A percentile compares a stretch with the other conserved stretches of the same genome.
phyloP scores from a whole-genome alignment of 1,284 basidiomycete species.

The Ceratorhiza oryzae-sativae region DNA sequence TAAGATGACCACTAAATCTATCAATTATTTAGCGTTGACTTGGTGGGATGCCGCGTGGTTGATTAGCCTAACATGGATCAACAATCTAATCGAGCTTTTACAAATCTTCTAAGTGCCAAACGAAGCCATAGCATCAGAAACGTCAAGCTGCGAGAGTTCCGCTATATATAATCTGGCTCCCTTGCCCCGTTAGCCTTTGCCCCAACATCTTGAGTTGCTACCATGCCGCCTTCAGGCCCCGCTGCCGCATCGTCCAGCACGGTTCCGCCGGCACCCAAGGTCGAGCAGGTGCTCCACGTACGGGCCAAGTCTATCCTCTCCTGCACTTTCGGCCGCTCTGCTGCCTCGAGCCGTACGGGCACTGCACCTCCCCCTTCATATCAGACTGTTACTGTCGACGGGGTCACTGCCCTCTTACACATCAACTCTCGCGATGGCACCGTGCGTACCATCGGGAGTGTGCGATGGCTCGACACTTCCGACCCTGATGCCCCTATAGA shows the following conservation, averaged over 20 bases:
- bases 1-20: neutral
- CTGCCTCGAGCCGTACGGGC: constrained; percentile 10
- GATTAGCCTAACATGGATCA: neutral
- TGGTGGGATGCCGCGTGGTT: neutral
- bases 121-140: constrained; percentile 9
- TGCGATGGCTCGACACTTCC: neutral
- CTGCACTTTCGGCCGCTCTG: constrained; percentile 31
- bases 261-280: constrained; percentile 1
- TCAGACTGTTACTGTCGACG: constrained; percentile 30
- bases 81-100: neutral
- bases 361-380: constrained; percentile 28
- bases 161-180: neutral
- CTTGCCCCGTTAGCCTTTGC: neutral
- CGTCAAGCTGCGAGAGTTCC: constrained; percentile 12
- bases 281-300: constrained; percentile 26
- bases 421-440: constrained; percentile 30
- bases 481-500: neutral
- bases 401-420: constrained; percentile 17
- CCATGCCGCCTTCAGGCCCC: constrained; percentile 1
- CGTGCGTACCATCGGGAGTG: constrained; percentile 14
- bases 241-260: neutral
- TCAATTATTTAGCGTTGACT: constrained; percentile 15
- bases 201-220: neutral
- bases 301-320: constrained; percentile 30
- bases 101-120: constrained; percentile 5